Percentiles rank a stretch among this genome's conserved stretches.
phyloP scores from a whole-genome alignment of 2,329 filamentous ascomycete species.

The Trichoderma hamatum region DNA sequence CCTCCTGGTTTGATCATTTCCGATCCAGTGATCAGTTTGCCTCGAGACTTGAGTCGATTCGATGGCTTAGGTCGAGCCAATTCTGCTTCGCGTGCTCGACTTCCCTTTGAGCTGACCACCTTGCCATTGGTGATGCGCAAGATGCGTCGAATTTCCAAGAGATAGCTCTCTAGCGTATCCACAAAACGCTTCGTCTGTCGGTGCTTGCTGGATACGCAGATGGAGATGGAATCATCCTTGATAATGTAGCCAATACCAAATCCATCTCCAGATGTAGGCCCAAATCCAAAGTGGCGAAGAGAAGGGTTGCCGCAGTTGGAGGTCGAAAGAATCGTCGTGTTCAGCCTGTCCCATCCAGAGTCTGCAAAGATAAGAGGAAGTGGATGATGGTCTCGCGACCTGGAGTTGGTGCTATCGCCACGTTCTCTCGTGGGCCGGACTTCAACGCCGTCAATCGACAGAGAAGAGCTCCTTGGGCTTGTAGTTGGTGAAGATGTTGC shows the following conservation, averaged over 20 bases:
- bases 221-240: slow-evolving; percentile 76
- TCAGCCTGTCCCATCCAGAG: slow-evolving; percentile 89
- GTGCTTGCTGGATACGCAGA: slow-evolving; percentile 93
- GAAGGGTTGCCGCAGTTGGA: slow-evolving; percentile 99
- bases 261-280: slow-evolving; percentile 88
- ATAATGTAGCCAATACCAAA: slow-evolving; percentile 99
- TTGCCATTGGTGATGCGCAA: slow-evolving; percentile 67
- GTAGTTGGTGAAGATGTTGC: slow-evolving; percentile 50
- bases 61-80: slow-evolving; percentile 41
- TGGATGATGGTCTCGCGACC: slow-evolving; percentile 50
- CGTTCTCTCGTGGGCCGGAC: slow-evolving; percentile 48
- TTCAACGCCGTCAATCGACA: slow-evolving; percentile 40
- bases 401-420: slow-evolving; percentile 58
- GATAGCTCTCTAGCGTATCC: slow-evolving; percentile 85
- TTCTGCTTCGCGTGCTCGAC: slow-evolving; percentile 59
- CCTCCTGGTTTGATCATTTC: slow-evolving; percentile 46
- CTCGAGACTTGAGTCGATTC: slow-evolving; percentile 68
- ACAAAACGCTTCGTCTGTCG: slow-evolving; percentile 89
- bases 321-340: slow-evolving; percentile 90
- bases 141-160: slow-evolving; percentile 86
- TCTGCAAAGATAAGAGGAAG: slow-evolving; percentile 86
- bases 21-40: slow-evolving; percentile 68
- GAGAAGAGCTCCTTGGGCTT: slow-evolving; percentile 42
- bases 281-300: slow-evolving; percentile 94
- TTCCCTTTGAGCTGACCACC: slow-evolving; percentile 47